Conservation (phyloP, 2,329 filamentous ascomycete genomes). For the Xylariaceae sp. region DNA sequence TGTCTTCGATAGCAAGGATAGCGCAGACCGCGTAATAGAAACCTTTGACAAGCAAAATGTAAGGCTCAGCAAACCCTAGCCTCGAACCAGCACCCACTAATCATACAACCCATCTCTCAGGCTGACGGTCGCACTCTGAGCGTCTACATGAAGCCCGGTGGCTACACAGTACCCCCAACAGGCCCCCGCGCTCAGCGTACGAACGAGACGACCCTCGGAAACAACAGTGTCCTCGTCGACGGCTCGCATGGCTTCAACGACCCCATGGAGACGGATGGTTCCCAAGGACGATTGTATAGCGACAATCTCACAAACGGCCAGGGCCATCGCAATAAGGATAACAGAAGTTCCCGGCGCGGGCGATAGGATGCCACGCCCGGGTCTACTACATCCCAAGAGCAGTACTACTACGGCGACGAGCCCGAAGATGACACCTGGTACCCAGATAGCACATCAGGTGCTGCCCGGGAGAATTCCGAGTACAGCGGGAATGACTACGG, state of each 20-base stretch:
- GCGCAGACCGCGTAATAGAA: conserved; percentile 69
- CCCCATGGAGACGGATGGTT: conserved; percentile 38
- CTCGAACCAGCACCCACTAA: conserved; percentile 7
- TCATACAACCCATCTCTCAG: conserved; percentile 33
- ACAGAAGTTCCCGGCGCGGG: conserved; percentile 20
- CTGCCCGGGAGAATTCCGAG: no score
- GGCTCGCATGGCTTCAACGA: conserved; percentile 53
- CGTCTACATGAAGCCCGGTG: conserved; percentile 64
- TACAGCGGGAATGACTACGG: no score
- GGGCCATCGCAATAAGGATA: conserved; percentile 14
- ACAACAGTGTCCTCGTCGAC: conserved; percentile 45
- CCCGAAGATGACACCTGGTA: no score
- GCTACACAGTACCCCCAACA: conserved; percentile 28
- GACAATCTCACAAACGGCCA: conserved; percentile 39
- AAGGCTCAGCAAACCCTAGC: conserved; percentile 27
- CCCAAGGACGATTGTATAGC: conserved; percentile 47
- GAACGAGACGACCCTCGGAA: conserved; percentile 27
- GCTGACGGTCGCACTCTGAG: conserved; percentile 71
- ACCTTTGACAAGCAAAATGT: conserved; percentile 78
- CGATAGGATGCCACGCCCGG: conserved; percentile 17
- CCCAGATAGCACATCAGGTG: no score
- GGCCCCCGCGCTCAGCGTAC: conserved; percentile 32
- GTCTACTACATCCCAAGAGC: neutral
- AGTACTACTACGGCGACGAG: neutral
- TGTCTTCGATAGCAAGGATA: conserved; percentile 66